Evolutionary conservation across 371 early-diverging fungal genomes (phyloP), one percentile per base, ranked within the genome.

Genomic region (Syncephalastrum sp.): DNA sequence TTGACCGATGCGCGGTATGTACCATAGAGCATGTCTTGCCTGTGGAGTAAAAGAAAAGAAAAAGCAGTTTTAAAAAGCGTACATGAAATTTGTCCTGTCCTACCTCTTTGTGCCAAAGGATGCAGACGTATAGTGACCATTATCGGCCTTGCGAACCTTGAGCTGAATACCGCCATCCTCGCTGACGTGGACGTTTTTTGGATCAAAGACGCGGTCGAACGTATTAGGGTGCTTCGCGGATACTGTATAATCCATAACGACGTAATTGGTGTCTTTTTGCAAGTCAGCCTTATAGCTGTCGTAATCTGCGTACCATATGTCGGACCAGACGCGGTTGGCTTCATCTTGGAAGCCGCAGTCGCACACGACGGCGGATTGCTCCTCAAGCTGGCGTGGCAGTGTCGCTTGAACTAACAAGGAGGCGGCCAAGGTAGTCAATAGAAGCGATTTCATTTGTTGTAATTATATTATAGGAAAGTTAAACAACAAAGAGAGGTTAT

Each of bases 291-390:
- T 59, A 43, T 65, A 68, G 12, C 4, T 45, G 19, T 59, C 47
- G 43, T 69, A 77, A 44, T 77, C 67, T 0, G 74, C 64, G 45
- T 72, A 65, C 75, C 78, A 78, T 4, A 72, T 52, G 43, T 70
- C 54, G 14, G 67, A 25, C 75, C 78, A 78, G 15, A 68, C 24
- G 7, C 52, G 25, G 8, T 47, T 51, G 44, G 61, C 55, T 60
- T 77, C 78, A 50, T 77, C 78, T 27, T 54, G 47, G 48, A 74
- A 77, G 24, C 78, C 78, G 47, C 67, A 67, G 46, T 67, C 67
- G 49, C 67, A 67, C 13, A 55, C 56, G 3, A 70, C 51, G 8
- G 70, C 48, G 38, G 53, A 23, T 23, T 29, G 6, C 38, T 33
- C 38, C 8, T 33, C 38, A 12, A 33, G 2, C 38, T 5, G 6